Evolutionary conservation across 352 stramenopile species (phyloP).

Genomic region (Pythium rishiriense): DNA sequence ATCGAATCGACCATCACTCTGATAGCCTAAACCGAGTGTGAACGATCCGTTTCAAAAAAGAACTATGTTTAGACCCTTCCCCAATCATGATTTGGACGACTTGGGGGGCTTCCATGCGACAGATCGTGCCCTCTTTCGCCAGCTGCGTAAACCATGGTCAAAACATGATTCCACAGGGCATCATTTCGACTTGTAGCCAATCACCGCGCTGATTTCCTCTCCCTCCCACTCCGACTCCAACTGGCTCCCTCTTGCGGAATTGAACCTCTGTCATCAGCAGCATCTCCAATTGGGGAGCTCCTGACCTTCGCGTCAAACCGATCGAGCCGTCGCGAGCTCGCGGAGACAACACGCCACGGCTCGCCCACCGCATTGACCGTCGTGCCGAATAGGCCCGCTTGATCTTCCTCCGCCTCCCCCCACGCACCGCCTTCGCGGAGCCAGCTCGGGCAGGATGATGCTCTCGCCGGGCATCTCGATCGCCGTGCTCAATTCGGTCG

Average conservation of each 20-base stretch:
- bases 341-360: too few relatives aligned
- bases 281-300: too few relatives aligned
- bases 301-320: background rate
- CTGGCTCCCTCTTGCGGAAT: constrained; percentile 14
- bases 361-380: too few relatives aligned
- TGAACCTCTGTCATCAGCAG: constrained; percentile 8
- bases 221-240: constrained; percentile 18
- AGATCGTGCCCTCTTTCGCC: background rate
- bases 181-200: constrained; percentile 20
- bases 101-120: background rate
- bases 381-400: too few relatives aligned
- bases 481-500: constrained; percentile 76
- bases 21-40: background rate
- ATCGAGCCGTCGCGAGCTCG: too few relatives aligned
- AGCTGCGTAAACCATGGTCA: background rate
- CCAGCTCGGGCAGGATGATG: constrained; percentile 38
- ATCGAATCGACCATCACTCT: constrained; percentile 6
- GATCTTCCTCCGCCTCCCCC: too few relatives aligned
- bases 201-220: background rate
- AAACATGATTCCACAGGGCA: constrained; percentile 6
- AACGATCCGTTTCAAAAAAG: background rate
- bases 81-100: background rate
- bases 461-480: constrained; percentile 72
- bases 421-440: background rate
- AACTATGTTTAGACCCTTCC: background rate